Base-by-base conservation (phyloP, 768 basidiomycete species). In the Agrocybe pediades region DNA sequence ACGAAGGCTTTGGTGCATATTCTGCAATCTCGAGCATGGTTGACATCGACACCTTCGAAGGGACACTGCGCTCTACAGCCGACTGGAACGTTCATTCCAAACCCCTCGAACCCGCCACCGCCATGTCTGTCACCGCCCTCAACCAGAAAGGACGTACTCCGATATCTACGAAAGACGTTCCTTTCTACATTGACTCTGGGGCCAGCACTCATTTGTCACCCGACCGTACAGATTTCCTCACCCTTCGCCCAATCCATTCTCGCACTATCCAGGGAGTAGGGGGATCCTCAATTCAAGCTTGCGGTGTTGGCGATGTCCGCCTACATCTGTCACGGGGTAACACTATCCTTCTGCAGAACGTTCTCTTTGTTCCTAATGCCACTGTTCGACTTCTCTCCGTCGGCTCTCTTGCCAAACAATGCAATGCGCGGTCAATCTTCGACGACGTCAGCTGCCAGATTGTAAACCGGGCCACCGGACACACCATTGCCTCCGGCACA, bases 281-380 rank as follows among this genome's bases (percentile, higher is more conserved):
- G 7, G 62, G 66, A 6, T 63, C 62, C 0, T 45, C 48, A 9
- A 63, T 71, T 19, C 39, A 42, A 0, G 65, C 68, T 1, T 30
- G 57, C 6, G 68, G 65, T 0, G 59, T 69, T 8, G 66, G 72
- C 0, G 56, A 58, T 0, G 62, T 74, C 19, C 2, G 41, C 13
- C 25, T 54, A 8, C 13, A 26, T 19, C 9, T 47, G 4, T 7
- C 44, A 6, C 7, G 24, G 1, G 17, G 33, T 6, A 13, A 6
- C 2, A 9, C 15, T 13, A 13, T 53, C 25, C 24, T 47, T 15
- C 52, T 53, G 3, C 16, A 16, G 7, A 46, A 52, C 17, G 43
- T 23, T 2, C 16, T 52, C 19, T 45, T 21, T 15, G 30, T 51
- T 16, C 50, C 42, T 15, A 20, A 43, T 40, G 46, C 56, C 1